Evolutionary conservation across 768 basidiomycete genomes (phyloP), one percentile per base, ranked within the genome.

Genomic region (Suillus luteus): DNA sequence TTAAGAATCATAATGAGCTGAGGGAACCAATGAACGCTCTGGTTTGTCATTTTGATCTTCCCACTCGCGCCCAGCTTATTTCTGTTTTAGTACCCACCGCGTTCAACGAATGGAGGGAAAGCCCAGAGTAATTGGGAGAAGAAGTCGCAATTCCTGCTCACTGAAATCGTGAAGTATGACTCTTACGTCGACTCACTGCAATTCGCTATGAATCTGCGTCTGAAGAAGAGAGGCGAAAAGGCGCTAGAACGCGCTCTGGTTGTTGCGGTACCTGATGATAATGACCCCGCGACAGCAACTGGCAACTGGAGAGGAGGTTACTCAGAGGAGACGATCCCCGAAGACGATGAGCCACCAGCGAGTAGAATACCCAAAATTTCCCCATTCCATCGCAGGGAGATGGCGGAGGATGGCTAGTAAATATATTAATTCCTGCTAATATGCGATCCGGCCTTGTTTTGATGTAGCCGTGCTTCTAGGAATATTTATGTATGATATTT

Each of bases 151-250:
- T 93, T 93, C 74, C 79, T 99, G 55, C 82, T 95, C 60, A 86
- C 91, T 10, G 96, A 99, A 78, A 92, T 94, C 48, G 92, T 95
- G 72, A 99, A 99, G 75, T 99, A 98, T 76, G 89, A 93, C 60
- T 91, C 92, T 17, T 99, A 99, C 74, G 90, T 96, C 62, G 95
- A 96, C 67, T 92, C 95, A 7, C 82, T 99, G 37, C 86, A 90
- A 72, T 77, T 81, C 5, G 96, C 91, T 43, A 96, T 95, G 89
- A 80, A 81, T 10, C 81, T 96, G 49, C 87, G 95, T 40, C 79
- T 96, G 68, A 93, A 93, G 78, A 93, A 90, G 75, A 86, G 94
- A 61, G 96, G 96, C 37, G 93, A 98, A 77, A 95, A 93, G 78
- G 86, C 84, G 38, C 73, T 91, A 55, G 89, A 91, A 71, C 79